Percentiles rank a stretch among this genome's conserved stretches.
These are phyloP conservation scores for Malus fusca DNA, from an alignment of 306 rosid genomes.

Conservation along the genomic window DNA sequence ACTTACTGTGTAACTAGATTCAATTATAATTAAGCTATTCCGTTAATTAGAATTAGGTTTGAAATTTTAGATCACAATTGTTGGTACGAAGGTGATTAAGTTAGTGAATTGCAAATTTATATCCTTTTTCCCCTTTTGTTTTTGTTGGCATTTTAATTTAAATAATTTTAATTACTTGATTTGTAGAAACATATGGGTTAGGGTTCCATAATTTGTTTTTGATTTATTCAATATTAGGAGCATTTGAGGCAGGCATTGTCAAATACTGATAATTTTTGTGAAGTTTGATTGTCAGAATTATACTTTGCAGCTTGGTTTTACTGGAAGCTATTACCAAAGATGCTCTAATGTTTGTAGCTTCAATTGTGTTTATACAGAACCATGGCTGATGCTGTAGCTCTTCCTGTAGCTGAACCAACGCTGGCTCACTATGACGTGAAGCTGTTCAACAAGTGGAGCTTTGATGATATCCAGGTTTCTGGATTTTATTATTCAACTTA, in stretches of 20 bases:
- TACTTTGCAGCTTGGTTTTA: not conserved
- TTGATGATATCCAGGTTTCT: slow-evolving; percentile 55
- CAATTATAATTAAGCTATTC: not conserved
- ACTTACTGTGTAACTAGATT: not conserved
- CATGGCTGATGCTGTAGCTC: not conserved
- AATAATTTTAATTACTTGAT: not conserved
- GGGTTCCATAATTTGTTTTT: not conserved
- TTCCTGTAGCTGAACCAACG: slow-evolving; percentile 18
- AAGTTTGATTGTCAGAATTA: not conserved
- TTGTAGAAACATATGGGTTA: not conserved
- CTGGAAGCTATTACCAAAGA: not conserved
- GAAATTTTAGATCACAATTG: not conserved
- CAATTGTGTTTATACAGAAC: not conserved
- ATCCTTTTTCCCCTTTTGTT: not conserved
- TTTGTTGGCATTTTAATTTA: not conserved
- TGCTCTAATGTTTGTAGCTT: not conserved
- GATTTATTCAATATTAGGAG: too few relatives aligned
- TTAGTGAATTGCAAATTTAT: not conserved
- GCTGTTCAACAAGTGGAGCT: slow-evolving; percentile 67
- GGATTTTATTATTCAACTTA: not conserved
- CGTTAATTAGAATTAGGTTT: not conserved
- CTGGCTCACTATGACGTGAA: slow-evolving; percentile 47
- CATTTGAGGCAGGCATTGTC: not conserved
- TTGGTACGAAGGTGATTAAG: not conserved
- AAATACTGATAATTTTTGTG: not conserved